Percentiles rank a stretch among this genome's conserved stretches.
These are phyloP conservation scores for Plasmodium gonderi DNA, from an alignment of 169 alveolate species.

Conservation along the genomic window DNA sequence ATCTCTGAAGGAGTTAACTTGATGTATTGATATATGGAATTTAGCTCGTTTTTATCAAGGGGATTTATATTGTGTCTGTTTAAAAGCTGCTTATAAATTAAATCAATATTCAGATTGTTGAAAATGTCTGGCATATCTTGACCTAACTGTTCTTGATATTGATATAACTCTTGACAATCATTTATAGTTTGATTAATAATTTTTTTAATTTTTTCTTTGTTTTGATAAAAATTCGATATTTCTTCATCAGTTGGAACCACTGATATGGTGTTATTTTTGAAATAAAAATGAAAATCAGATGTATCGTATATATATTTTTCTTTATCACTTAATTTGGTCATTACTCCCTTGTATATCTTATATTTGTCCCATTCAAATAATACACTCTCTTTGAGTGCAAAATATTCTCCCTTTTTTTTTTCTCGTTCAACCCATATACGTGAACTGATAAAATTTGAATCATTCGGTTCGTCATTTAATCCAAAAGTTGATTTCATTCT, in stretches of 20 bases:
- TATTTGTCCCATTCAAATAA: slow-evolving; percentile 87
- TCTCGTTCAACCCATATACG: slow-evolving; percentile 88
- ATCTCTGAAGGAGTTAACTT: slow-evolving; percentile 54
- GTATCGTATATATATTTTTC: slow-evolving; percentile 80
- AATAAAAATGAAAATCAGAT: slow-evolving; percentile 82
- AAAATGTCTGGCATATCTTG: slow-evolving; percentile 44
- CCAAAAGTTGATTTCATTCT: slow-evolving; percentile 81
- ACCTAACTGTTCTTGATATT: slow-evolving; percentile 65
- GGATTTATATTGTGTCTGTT: slow-evolving; percentile 71
- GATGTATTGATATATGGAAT: slow-evolving; percentile 26
- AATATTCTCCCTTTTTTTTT: slow-evolving; percentile 84
- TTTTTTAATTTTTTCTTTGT: slow-evolving; percentile 75
- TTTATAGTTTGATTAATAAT: slow-evolving; percentile 65
- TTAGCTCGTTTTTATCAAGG: slow-evolving; percentile 35
- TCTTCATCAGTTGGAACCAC: slow-evolving; percentile 84
- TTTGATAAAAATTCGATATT: slow-evolving; percentile 78
- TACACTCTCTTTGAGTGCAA: slow-evolving; percentile 88
- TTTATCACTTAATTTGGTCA: slow-evolving; percentile 79
- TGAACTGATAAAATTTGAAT: slow-evolving; percentile 78
- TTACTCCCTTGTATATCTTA: slow-evolving; percentile 78
- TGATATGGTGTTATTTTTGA: slow-evolving; percentile 79
- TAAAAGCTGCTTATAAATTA: slow-evolving; percentile 46
- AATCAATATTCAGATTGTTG: slow-evolving; percentile 46
- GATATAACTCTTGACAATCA: slow-evolving; percentile 61
- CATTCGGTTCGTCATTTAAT: slow-evolving; percentile 87